Evolutionary conservation across 768 basidiomycete species (phyloP), one percentile per base, ranked within the genome.

Genomic region (Harrya chromipes): DNA sequence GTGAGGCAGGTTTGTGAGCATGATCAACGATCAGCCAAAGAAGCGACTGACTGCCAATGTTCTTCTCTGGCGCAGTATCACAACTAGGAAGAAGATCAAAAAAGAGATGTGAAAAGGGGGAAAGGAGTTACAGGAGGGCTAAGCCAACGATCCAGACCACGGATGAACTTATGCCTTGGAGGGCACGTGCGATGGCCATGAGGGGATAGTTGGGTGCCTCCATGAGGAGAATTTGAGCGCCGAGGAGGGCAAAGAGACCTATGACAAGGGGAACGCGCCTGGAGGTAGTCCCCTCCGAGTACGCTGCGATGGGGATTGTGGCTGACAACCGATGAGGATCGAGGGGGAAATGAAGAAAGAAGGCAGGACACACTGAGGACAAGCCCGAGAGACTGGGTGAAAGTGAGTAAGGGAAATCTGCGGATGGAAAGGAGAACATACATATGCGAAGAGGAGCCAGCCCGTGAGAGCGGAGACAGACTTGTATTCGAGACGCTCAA

Each of bases 101-200:
- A 46, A 14, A 19, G 16, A 41, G 8, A 39, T 2, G 4, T 0
- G 17, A 8, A n/a, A 3, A 33, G 11, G 24, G 5, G 36, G 4
- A 17, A 12, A 36, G 10, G 33, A 56, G 70, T 59, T 58, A 82
- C 81, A 84, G 61, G 24, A 84, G 69, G 21, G 83, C 82, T 27
- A 84, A 56, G 2, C 83, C 83, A 17, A 83, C 77, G 0, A 81
- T 73, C 82, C 82, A 84, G 9, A 85, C 72, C 63, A 82, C 72
- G 6, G 82, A 78, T 0, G 82, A 82, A 14, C 78, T 77, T 10
- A 81, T 63, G 5, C 83, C 83, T 62, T 84, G 83, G 23, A 83
- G 41, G n/a, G 76, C 59, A 27, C 84, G 77, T 8, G 83, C 81
- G 33, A 83, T 27, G 13, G 72, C 76, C 81, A 85, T 82, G 12